Percentiles rank a stretch among this genome's conserved stretches.
phyloP scores from a whole-genome alignment of 2,329 filamentous ascomycete species.

The Calonectria naviculata region DNA sequence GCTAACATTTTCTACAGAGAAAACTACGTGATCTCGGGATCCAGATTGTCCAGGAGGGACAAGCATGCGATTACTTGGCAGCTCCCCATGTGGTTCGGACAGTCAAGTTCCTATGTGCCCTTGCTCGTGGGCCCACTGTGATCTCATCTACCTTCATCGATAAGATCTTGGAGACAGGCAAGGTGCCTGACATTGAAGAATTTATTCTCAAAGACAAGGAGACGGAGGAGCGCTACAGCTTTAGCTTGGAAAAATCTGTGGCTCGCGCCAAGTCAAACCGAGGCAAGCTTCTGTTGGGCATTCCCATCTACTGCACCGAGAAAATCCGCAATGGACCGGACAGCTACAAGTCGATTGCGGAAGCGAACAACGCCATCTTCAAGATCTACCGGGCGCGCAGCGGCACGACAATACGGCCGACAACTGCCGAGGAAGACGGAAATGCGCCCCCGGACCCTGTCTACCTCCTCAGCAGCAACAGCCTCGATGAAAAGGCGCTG shows the following conservation, averaged over 20 bases:
- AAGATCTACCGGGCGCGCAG: constrained; percentile 80
- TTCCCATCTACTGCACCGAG: constrained; percentile 87
- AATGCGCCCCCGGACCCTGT: constrained; percentile 75
- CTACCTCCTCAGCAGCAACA: constrained; percentile 82
- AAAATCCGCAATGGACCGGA: constrained; percentile 84
- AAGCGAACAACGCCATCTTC: constrained; percentile 89
- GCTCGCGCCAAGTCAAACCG: constrained; percentile 80
- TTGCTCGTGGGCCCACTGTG: constrained; percentile 83
- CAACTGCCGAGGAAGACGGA: constrained; percentile 72
- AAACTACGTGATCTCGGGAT: constrained; percentile 88
- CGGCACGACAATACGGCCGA: constrained; percentile 74
- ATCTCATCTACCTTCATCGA: constrained; percentile 85
- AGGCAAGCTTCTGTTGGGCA: constrained; percentile 78
- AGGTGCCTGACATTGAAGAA: constrained; percentile 71
- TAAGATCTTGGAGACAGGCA: constrained; percentile 75
- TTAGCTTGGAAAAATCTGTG: constrained; percentile 76
- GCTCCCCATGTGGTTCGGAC: constrained; percentile 90
- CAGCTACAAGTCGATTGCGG: constrained; percentile 86
- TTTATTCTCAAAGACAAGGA: constrained; percentile 78
- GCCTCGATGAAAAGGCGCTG: constrained; percentile 74
- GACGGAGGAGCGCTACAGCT: constrained; percentile 76
- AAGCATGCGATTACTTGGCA: constrained; percentile 85
- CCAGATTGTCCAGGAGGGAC: constrained; percentile 79
- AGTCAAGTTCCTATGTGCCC: constrained; percentile 89
- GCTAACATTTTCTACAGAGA: constrained; percentile 62